A percentile compares a stretch with the other conserved stretches of the same genome.
These are phyloP conservation scores for Nyctanthes arbortristis DNA, from an alignment of 257 asterid species.

Conservation along the genomic window DNA sequence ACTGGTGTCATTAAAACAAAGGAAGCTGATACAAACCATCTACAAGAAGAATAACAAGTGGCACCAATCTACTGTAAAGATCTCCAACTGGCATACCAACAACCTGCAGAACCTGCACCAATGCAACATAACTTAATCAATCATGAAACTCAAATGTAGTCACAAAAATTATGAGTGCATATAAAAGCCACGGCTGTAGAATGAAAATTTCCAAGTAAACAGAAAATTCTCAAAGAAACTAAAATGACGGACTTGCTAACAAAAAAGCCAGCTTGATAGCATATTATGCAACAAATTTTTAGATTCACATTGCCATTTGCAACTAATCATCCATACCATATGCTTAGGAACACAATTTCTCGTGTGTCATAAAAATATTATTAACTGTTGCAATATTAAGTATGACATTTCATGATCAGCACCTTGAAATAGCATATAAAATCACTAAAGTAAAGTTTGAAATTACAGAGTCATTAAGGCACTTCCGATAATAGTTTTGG, in stretches of 20 bases:
- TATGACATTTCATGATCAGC: background rate
- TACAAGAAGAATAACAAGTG: conserved; percentile 70
- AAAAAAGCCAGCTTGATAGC: too few species aligned
- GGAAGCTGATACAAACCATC: conserved; percentile 49
- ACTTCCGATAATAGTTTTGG: too few species aligned
- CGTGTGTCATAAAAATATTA: background rate
- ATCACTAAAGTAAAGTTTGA: background rate
- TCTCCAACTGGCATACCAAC: conserved; percentile 60
- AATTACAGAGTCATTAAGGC: background rate
- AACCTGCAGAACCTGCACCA: conserved; percentile 46
- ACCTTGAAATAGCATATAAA: background rate
- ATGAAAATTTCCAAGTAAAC: too few species aligned
- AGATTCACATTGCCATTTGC: too few species aligned
- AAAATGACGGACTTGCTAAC: too few species aligned
- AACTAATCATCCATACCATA: background rate
- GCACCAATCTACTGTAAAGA: conserved; percentile 63
- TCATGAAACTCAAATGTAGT: background rate
- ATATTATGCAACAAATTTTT: too few species aligned
- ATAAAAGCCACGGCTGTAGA: background rate
- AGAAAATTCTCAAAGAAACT: conserved; percentile 18
- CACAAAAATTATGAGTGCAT: background rate
- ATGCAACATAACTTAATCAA: conserved; percentile 2
- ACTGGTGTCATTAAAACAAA: too few species aligned
- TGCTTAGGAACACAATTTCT: background rate
- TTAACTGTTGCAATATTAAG: background rate